Evolutionary conservation across 2,329 filamentous ascomycete genomes (phyloP).

Genomic region (Arachnopeziza araneosa): DNA sequence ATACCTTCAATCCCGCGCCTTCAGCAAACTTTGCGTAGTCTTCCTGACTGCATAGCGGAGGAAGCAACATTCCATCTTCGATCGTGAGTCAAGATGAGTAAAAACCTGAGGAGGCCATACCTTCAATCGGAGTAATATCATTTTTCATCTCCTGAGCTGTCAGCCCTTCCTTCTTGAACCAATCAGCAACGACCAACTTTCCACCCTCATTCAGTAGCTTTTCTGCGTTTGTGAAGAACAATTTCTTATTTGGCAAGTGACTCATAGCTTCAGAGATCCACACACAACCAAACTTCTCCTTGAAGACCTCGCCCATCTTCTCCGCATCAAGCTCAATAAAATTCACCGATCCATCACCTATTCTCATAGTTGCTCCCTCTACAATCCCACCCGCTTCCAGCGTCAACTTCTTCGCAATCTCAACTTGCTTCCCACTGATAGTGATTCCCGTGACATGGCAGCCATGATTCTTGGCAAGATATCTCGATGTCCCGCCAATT

Average conservation of each 20-base stretch:
- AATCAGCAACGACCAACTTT: conserved; percentile 53
- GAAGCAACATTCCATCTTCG: conserved; percentile 55
- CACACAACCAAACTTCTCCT: conserved; percentile 45
- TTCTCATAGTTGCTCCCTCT: conserved; percentile 19
- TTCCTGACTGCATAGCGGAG: conserved; percentile 47
- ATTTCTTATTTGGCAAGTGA: conserved; percentile 52
- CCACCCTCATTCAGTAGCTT: conserved; percentile 43
- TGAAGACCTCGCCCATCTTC: conserved; percentile 51
- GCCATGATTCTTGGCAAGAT: conserved; percentile 45
- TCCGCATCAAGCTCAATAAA: conserved; percentile 58
- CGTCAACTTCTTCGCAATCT: conserved; percentile 49
- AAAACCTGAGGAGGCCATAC: conserved; percentile 25
- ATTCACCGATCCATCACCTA: conserved; percentile 43
- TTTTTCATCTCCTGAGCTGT: conserved; percentile 39
- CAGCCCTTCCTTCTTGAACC: conserved; percentile 51
- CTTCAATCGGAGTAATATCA: conserved; percentile 56
- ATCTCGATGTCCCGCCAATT: conserved; percentile 52
- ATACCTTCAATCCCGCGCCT: conserved; percentile 41
- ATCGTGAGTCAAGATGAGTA: not conserved
- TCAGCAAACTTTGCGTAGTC: conserved; percentile 47
- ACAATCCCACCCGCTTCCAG: conserved; percentile 26
- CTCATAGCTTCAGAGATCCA: conserved; percentile 59
- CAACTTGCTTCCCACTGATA: conserved; percentile 53
- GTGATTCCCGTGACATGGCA: conserved; percentile 54
- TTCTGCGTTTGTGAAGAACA: conserved; percentile 51